phyloP scores from a whole-genome alignment of 2,329 filamentous ascomycete species.

The Fusarium udum region DNA sequence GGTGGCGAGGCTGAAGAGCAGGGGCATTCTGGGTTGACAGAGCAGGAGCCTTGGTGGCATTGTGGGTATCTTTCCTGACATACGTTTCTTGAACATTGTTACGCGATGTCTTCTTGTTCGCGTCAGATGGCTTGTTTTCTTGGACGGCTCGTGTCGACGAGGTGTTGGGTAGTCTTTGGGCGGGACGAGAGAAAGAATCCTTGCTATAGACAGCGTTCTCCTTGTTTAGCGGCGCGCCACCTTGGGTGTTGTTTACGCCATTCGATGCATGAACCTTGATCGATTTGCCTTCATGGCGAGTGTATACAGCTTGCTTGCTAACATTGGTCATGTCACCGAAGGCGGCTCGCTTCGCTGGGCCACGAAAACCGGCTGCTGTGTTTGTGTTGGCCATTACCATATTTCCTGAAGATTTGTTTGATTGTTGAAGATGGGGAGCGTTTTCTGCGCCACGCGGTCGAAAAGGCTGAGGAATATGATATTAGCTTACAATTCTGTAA shows the following conservation, averaged over 20 bases:
- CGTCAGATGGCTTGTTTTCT: conserved; percentile 41
- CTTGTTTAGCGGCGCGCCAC: conserved; percentile 50
- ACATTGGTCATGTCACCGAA: conserved; percentile 87
- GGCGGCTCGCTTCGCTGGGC: conserved; percentile 75
- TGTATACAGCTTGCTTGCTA: conserved; percentile 48
- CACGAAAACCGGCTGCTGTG: conserved; percentile 47
- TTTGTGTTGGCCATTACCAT: conserved; percentile 50
- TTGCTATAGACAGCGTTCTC: conserved; percentile 54
- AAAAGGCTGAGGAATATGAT: conserved; percentile 48
- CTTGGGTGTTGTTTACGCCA: conserved; percentile 40
- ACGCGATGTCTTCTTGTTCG: conserved; percentile 37
- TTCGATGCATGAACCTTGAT: conserved; percentile 45
- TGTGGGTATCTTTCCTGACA: conserved; percentile 32
- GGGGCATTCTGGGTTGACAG: conserved; percentile 34
- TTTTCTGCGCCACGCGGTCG: conserved; percentile 61
- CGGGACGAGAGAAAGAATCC: conserved; percentile 52
- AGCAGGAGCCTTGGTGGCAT: conserved; percentile 27
- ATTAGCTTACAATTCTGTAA: conserved; percentile 27
- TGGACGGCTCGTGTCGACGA: conserved; percentile 35
- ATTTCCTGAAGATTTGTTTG: conserved; percentile 81
- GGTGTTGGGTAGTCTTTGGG: conserved; percentile 44
- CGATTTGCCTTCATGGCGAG: conserved; percentile 49
- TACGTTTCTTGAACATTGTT: conserved; percentile 30
- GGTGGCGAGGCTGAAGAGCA: conserved; percentile 55
- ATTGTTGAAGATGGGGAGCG: conserved; percentile 70